phyloP scores from a whole-genome alignment of 2,329 filamentous ascomycete genomes.

The Aspergillus japonicus region DNA sequence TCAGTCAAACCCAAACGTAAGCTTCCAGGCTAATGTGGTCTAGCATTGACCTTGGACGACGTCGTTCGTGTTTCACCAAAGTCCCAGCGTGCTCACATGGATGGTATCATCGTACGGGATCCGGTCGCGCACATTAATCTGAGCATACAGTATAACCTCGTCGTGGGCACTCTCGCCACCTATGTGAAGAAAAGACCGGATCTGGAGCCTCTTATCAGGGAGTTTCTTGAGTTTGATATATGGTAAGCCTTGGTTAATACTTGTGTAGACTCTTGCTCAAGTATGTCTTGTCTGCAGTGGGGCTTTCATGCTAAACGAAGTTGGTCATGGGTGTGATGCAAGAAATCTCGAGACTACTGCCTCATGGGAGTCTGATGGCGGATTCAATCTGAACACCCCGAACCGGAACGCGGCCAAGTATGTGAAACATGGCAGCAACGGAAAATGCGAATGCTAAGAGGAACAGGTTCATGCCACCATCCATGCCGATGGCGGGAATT shows the following conservation, averaged over 20 bases:
- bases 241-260: conserved; percentile 13
- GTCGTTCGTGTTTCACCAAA: conserved; percentile 1
- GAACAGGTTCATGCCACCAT: conserved; percentile 22
- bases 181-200: conserved; percentile 15
- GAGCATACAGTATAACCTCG: conserved; percentile 22
- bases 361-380: conserved; percentile 32
- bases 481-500: conserved; percentile 14
- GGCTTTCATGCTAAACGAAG: conserved; percentile 41
- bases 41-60: conserved; percentile 6
- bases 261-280: background rate
- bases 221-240: conserved; percentile 21
- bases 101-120: conserved; percentile 1
- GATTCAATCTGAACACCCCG: conserved; percentile 37
- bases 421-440: conserved; percentile 16
- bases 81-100: conserved; percentile 5
- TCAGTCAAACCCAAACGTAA: background rate
- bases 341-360: conserved; percentile 40
- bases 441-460: background rate
- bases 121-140: conserved; percentile 10
- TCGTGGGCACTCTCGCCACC: conserved; percentile 21
- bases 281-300: conserved; percentile 6
- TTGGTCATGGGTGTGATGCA: conserved; percentile 42
- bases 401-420: conserved; percentile 32
- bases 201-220: conserved; percentile 16
- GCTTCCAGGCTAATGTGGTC: background rate